Evolutionary conservation across 345 rosid species (phyloP).

Genomic region (Hibiscus trionum): DNA sequence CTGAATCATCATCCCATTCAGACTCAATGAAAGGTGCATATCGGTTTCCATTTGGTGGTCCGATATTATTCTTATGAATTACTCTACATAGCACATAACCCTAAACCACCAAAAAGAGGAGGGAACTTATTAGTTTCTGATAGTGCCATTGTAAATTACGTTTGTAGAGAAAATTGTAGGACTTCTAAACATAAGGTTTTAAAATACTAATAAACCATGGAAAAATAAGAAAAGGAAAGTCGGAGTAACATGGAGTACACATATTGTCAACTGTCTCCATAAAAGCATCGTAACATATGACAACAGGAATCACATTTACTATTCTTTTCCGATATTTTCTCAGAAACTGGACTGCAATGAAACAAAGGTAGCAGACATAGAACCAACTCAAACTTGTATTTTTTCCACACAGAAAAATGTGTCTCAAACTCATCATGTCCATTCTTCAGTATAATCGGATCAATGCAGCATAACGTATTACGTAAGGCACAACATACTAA

Average conservation of each 20-base stretch:
- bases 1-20: constrained; percentile 62
- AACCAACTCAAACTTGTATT: no score
- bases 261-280: no score
- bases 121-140: constrained; percentile 4
- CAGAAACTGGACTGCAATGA: no score
- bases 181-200: background rate
- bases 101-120: constrained; percentile 21
- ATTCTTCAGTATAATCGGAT: background rate
- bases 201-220: no score
- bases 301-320: no score
- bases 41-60: constrained; percentile 83
- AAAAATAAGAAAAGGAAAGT: no score
- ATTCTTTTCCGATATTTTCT: no score
- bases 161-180: constrained; percentile 2
- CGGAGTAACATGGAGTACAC: no score
- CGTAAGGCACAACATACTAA: background rate
- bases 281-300: no score
- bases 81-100: constrained; percentile 84
- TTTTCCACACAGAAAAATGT: no score
- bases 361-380: no score
- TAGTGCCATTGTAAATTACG: background rate
- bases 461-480: background rate
- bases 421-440: background rate
- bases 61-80: constrained; percentile 80
- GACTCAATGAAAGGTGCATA: constrained; percentile 77